phyloP scores from a whole-genome alignment of 768 basidiomycete species.

The Termitomyces eurrhizus region DNA sequence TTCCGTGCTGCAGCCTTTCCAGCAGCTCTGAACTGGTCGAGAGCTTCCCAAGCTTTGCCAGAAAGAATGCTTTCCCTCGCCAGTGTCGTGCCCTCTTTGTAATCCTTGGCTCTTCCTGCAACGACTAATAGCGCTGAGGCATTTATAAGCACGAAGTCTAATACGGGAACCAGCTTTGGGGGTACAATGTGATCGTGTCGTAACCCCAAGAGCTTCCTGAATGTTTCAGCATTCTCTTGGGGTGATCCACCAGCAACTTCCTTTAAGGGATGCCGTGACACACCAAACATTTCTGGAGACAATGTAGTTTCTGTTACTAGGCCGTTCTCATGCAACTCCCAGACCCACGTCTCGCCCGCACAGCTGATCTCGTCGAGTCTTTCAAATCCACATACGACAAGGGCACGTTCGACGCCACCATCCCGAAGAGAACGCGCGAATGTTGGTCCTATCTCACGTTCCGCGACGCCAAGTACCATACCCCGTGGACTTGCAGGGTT shows the following conservation, averaged over 20 bases:
- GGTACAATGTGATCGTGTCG: constrained; percentile 53
- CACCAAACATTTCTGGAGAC: constrained; percentile 74
- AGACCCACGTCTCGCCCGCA: constrained; percentile 83
- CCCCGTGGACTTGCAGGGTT: constrained; percentile 85
- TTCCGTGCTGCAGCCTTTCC: constrained; percentile 27
- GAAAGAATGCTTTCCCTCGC: constrained; percentile 60
- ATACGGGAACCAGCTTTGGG: constrained; percentile 52
- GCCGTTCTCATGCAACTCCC: constrained; percentile 70
- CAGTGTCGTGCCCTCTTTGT: constrained; percentile 63
- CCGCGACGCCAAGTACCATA: constrained; percentile 91
- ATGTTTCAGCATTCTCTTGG: constrained; percentile 73
- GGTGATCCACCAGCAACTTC: constrained; percentile 73
- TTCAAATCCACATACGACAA: constrained; percentile 93
- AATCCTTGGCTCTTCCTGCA: constrained; percentile 67
- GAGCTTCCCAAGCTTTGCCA: constrained; percentile 56
- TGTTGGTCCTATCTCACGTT: constrained; percentile 70
- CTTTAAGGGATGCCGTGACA: constrained; percentile 62
- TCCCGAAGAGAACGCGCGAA: constrained; percentile 75
- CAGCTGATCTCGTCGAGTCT: constrained; percentile 93
- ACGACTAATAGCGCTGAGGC: constrained; percentile 85
- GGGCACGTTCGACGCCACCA: constrained; percentile 76
- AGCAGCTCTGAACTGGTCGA: constrained; percentile 47
- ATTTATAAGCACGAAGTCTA: constrained; percentile 89
- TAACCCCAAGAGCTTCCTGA: constrained; percentile 52
- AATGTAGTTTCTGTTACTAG: constrained; percentile 57